A percentile compares a stretch with the other conserved stretches of the same genome.
Conservation (phyloP, 305 asterid genomes). For the Solanum aculeatissimum region DNA sequence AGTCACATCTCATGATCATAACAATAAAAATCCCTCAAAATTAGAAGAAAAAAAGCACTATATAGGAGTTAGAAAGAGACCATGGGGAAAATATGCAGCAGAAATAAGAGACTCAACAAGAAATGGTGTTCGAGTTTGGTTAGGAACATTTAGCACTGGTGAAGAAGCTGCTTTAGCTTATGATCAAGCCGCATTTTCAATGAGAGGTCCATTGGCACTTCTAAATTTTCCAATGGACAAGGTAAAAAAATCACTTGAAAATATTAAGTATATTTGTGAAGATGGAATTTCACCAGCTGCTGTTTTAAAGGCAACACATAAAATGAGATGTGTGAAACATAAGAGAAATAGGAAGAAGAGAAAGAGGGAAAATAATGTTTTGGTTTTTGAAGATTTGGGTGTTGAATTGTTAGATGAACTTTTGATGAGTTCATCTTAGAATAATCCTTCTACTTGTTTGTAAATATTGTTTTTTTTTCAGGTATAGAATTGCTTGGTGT, state of each 20-base stretch:
- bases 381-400: constrained; percentile 1
- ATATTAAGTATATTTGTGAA: constrained; percentile 7
- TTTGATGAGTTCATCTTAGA: background rate
- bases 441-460: background rate
- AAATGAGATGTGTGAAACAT: constrained; percentile 9
- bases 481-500: background rate
- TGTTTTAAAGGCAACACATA: constrained; percentile 38
- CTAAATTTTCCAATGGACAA: constrained; percentile 32
- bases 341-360: background rate
- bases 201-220: constrained; percentile 23
- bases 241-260: constrained; percentile 24
- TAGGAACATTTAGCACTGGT: constrained; percentile 27
- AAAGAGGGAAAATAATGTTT: background rate
- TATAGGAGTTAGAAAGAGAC: constrained; percentile 7
- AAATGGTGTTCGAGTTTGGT: constrained; percentile 9
- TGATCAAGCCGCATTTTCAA: constrained; percentile 50
- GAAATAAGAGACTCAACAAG: constrained; percentile 10
- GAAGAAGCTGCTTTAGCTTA: constrained; percentile 58
- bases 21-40: background rate
- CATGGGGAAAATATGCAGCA: constrained; percentile 10
- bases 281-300: constrained; percentile 39
- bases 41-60: background rate
- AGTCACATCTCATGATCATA: background rate
- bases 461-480: background rate
- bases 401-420: constrained; percentile 2